A percentile compares a stretch with the other conserved stretches of the same genome.
Conservation (phyloP, 2,329 filamentous ascomycete genomes). For the Fusarium marasasianum region DNA sequence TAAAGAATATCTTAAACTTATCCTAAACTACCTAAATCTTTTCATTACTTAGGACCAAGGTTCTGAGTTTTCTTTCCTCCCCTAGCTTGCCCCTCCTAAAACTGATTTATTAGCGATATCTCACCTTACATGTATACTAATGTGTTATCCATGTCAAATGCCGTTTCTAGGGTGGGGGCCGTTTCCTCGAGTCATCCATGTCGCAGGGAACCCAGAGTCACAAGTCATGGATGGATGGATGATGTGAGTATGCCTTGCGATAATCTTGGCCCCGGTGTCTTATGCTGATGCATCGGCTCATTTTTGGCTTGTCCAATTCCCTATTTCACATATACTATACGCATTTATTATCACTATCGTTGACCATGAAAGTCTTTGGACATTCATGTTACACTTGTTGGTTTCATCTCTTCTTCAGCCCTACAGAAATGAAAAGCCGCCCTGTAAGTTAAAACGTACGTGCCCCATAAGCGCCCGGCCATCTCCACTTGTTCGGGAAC, state of each 20-base stretch:
- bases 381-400: background rate
- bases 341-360: background rate
- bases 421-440: constrained; percentile 7
- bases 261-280: background rate
- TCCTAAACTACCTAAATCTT: too few relatives aligned
- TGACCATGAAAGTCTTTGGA: background rate
- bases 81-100: background rate
- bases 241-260: constrained; percentile 16
- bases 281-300: background rate
- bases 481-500: constrained; percentile 1
- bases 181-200: constrained; percentile 10
- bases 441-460: background rate
- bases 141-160: background rate
- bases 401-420: constrained; percentile 12
- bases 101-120: background rate
- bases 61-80: too few relatives aligned
- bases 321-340: background rate
- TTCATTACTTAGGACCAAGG: too few relatives aligned
- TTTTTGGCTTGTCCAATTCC: background rate
- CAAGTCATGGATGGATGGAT: background rate
- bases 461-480: constrained; percentile 1
- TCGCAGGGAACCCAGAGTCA: background rate
- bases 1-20: too few relatives aligned
- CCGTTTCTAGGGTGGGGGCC: constrained; percentile 15
- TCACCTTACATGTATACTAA: background rate